Evolutionary conservation across 257 asterid genomes (phyloP).

Genomic region (Solanum lignicaule): DNA sequence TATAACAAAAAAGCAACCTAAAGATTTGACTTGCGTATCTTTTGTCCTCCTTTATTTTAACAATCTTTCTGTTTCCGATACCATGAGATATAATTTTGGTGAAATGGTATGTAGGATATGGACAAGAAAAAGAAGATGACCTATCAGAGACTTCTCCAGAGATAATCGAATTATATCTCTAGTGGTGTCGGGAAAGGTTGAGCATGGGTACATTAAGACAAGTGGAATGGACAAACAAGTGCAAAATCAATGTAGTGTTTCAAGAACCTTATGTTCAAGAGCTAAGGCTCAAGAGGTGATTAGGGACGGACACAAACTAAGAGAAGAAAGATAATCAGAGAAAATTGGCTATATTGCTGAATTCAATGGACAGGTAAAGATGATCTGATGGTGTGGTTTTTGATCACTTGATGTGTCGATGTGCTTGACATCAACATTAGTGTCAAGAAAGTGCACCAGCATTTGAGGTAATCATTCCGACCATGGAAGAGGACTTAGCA

Average conservation of each 20-base stretch:
- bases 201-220: background rate
- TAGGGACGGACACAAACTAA: background rate
- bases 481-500: slow-evolving; percentile 75
- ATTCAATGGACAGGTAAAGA: background rate
- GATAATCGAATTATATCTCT: background rate
- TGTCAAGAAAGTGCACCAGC: slow-evolving; percentile 70
- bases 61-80: background rate
- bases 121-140: slow-evolving; percentile 10
- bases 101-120: background rate
- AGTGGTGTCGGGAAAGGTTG: background rate
- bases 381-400: background rate
- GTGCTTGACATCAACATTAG: slow-evolving; percentile 25
- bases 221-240: background rate
- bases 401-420: background rate
- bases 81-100: background rate
- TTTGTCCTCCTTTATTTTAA: background rate
- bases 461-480: slow-evolving; percentile 52
- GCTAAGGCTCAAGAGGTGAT: background rate
- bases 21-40: background rate
- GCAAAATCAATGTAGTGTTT: background rate
- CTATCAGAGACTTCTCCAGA: slow-evolving; percentile 15
- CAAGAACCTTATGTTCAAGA: background rate
- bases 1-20: background rate
- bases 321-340: background rate
- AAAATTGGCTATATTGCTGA: background rate